A percentile compares a stretch with the other conserved stretches of the same genome.
Conservation (phyloP, 306 rosid species). For the Prosopis cineraria region DNA sequence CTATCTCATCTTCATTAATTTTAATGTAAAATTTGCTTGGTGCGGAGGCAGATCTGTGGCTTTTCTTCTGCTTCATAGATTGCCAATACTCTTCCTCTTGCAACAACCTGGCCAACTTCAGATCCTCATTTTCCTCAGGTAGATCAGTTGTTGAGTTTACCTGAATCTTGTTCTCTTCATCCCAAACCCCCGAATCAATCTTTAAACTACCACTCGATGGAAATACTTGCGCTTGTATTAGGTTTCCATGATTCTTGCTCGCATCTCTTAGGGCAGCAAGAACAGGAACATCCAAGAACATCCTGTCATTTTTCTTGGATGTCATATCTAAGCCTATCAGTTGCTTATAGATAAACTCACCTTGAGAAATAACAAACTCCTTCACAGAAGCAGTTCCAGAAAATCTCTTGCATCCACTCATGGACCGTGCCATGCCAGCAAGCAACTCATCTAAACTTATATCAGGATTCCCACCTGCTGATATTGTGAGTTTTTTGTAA, state of each 20-base stretch:
- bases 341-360: slow-evolving; percentile 81
- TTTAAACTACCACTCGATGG: slow-evolving; percentile 52
- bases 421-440: slow-evolving; percentile 78
- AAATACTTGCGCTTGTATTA: slow-evolving; percentile 37
- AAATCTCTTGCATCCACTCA: slow-evolving; percentile 70
- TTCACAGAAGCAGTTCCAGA: slow-evolving; percentile 68
- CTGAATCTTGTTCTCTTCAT: slow-evolving; percentile 39
- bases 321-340: slow-evolving; percentile 76
- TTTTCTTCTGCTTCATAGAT: slow-evolving; percentile 67
- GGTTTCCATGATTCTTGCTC: slow-evolving; percentile 49
- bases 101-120: slow-evolving; percentile 72
- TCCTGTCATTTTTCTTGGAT: slow-evolving; percentile 57
- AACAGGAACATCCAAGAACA: slow-evolving; percentile 65
- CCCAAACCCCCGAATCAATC: slow-evolving; percentile 49
- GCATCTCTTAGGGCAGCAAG: slow-evolving; percentile 71
- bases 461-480: slow-evolving; percentile 68
- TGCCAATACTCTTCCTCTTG: slow-evolving; percentile 90
- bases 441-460: slow-evolving; percentile 81
- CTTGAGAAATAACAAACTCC: slow-evolving; percentile 78
- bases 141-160: slow-evolving; percentile 35
- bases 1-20: slow-evolving; percentile 93
- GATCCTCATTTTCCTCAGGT: slow-evolving; percentile 68
- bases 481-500: slow-evolving; percentile 64
- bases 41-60: slow-evolving; percentile 42
- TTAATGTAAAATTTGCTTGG: slow-evolving; percentile 74